Percentiles rank a stretch among this genome's conserved stretches.
These are phyloP conservation scores for Schwanniomyces vanrijiae DNA, from an alignment of 805 yeast species.

Conservation along the genomic window DNA sequence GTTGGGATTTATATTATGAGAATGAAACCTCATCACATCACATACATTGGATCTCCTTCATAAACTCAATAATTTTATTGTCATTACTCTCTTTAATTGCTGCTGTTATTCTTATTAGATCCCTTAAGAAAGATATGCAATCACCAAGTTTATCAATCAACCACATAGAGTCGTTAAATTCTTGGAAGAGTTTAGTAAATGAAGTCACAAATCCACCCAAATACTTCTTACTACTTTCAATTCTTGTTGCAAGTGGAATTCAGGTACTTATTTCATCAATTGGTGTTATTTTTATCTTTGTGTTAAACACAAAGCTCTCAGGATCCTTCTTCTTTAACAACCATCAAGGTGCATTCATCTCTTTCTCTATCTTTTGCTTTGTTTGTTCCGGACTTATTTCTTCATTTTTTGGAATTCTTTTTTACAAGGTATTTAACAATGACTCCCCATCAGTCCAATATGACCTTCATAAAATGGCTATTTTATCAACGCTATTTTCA, in stretches of 20 bases:
- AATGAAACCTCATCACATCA: slow-evolving; percentile 47
- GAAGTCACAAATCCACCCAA: slow-evolving; percentile 58
- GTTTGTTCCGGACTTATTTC: slow-evolving; percentile 72
- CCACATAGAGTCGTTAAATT: slow-evolving; percentile 6
- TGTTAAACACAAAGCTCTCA: slow-evolving; percentile 35
- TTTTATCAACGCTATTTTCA: slow-evolving; percentile 30
- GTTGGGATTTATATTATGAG: slow-evolving; percentile 74
- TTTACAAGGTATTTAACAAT: slow-evolving; percentile 55
- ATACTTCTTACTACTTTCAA: slow-evolving; percentile 48
- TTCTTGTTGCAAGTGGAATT: slow-evolving; percentile 70
- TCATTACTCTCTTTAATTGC: slow-evolving; percentile 62
- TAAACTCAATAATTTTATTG: slow-evolving; percentile 69
- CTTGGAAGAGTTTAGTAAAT: slow-evolving; percentile 55
- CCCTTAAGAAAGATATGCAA: slow-evolving; percentile 52
- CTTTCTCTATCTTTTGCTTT: slow-evolving; percentile 59
- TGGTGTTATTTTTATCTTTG: slow-evolving; percentile 58
- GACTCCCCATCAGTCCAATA: slow-evolving; percentile 29
- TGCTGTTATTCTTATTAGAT: slow-evolving; percentile 59
- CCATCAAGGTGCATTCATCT: slow-evolving; percentile 65
- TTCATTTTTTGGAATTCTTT: slow-evolving; percentile 67
- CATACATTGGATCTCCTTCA: slow-evolving; percentile 76
- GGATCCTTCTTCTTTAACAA: slow-evolving; percentile 62
- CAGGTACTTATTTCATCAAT: slow-evolving; percentile 67
- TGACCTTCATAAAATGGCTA: slow-evolving; percentile 8
- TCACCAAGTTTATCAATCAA: slow-evolving; percentile 13